Evolutionary conservation across 768 basidiomycete genomes (phyloP), one percentile per base, ranked within the genome.

Genomic region (Naganishia friedmannii): DNA sequence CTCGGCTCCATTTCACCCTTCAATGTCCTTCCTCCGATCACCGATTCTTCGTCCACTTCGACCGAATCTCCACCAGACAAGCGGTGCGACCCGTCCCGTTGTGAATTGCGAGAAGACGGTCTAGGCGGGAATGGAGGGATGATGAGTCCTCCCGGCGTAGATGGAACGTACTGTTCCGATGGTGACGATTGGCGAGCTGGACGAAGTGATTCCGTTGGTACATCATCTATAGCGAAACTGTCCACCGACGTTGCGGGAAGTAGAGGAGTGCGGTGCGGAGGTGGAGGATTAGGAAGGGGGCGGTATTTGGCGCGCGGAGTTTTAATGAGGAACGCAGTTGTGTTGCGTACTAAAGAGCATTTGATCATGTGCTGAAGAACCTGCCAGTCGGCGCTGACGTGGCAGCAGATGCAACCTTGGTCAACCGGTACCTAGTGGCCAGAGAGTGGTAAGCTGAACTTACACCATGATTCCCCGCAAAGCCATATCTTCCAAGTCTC

Each of bases 11-110:
- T 60, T 66, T 73, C 70, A 15, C 74, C 74, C 1, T 73, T 74
- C 67, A 81, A 71, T 45, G 73, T 77, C 69, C 77, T 78, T 2
- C 81, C 81, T 0, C 81, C 81, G 37, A 82, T 82, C 4, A 76
- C 74, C 1, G 78, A 77, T 15, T 80, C 78, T 46, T 79, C 77
- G 32, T 81, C 77, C 31, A 32, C 51, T 53, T 57, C 65, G 29
- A 68, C 23, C 57, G 57, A 48, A 34, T 69, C 68, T 46, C 56
- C 55, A 45, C 46, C 51, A 39, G 34, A 37, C 53, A 55, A 19
- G 54, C 42, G 32, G 57, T 31, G n/a, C 39, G 42, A 12, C 31
- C 65, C 65, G 10, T 17, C 48, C 19, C 28, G 26, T 10, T 31
- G 31, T 8, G 29, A 54, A n/a, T 32, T 34, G 21, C 67, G 67